Conservation (phyloP, 2,329 filamentous ascomycete genomes). For the Pestalotiopsis fici region DNA sequence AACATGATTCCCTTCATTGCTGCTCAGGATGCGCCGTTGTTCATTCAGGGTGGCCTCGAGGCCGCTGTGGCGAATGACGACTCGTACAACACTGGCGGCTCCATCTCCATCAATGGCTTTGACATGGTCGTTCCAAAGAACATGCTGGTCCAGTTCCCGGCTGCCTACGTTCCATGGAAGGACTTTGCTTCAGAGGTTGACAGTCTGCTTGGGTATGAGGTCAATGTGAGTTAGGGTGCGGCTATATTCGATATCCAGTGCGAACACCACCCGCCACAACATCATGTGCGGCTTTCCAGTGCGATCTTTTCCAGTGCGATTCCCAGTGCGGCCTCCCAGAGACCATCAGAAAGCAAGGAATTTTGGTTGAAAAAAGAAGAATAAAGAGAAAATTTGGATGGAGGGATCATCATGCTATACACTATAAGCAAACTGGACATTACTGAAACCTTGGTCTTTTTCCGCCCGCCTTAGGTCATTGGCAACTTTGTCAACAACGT, state of each 20-base stretch:
- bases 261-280: not conserved
- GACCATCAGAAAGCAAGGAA: not conserved
- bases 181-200: conserved; percentile 29
- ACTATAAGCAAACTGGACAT: too few relatives aligned
- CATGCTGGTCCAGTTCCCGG: conserved; percentile 18
- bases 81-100: conserved; percentile 31
- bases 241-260: conserved; percentile 5
- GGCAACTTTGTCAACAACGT: conserved; percentile 40
- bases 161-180: conserved; percentile 17
- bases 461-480: conserved; percentile 28
- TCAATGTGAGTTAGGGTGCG: conserved; percentile 25
- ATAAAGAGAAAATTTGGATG: not conserved
- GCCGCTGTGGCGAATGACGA: conserved; percentile 31
- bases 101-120: conserved; percentile 16
- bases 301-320: not conserved
- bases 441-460: conserved; percentile 30
- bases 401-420: conserved; percentile 9
- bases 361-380: not conserved
- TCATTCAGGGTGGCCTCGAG: conserved; percentile 32
- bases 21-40: conserved; percentile 28
- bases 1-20: conserved; percentile 11
- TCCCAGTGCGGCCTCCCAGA: too few relatives aligned
- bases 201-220: conserved; percentile 34
- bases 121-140: conserved; percentile 18
- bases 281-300: not conserved